Conservation (phyloP, 1,284 basidiomycete species). For the Fistulina hepatica region DNA sequence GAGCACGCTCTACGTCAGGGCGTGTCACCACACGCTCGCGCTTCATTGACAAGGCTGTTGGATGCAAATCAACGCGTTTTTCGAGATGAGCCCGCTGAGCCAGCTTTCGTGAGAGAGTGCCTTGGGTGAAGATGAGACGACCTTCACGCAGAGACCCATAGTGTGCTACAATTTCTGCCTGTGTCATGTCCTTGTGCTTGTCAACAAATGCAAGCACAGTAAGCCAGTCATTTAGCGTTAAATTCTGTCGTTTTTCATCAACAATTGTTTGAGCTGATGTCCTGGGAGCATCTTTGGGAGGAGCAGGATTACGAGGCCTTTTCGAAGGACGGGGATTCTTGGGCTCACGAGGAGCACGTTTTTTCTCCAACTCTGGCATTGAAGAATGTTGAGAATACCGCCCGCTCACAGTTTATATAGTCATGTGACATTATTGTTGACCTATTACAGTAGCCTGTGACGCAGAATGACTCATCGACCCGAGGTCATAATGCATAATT, state of each 20-base stretch:
- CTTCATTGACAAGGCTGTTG: slow-evolving; percentile 12
- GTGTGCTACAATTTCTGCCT: slow-evolving; percentile 12
- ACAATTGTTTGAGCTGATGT: not conserved
- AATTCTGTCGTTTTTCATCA: slow-evolving; percentile 4
- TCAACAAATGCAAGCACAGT: slow-evolving; percentile 12
- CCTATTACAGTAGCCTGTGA: too few species aligned
- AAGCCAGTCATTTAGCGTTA: slow-evolving; percentile 17
- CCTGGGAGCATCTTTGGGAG: slow-evolving; percentile 1
- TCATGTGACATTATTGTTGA: too few species aligned
- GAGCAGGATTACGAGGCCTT: too few species aligned
- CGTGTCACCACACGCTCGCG: slow-evolving; percentile 15
- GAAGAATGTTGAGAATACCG: too few species aligned
- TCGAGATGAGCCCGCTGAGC: not conserved
- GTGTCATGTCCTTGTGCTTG: slow-evolving; percentile 7
- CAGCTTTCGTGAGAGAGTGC: slow-evolving; percentile 8
- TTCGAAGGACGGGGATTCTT: too few species aligned
- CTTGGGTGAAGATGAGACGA: slow-evolving; percentile 5
- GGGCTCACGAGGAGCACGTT: too few species aligned
- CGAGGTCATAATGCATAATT: too few species aligned
- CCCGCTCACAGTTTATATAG: too few species aligned
- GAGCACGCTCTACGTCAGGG: slow-evolving; percentile 23
- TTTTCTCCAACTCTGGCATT: too few species aligned
- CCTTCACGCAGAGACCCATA: slow-evolving; percentile 10
- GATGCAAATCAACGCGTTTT: slow-evolving; percentile 5
- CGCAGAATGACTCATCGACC: too few species aligned